Conservation (phyloP, 345 rosid species). For the Eutrema japonicum region DNA sequence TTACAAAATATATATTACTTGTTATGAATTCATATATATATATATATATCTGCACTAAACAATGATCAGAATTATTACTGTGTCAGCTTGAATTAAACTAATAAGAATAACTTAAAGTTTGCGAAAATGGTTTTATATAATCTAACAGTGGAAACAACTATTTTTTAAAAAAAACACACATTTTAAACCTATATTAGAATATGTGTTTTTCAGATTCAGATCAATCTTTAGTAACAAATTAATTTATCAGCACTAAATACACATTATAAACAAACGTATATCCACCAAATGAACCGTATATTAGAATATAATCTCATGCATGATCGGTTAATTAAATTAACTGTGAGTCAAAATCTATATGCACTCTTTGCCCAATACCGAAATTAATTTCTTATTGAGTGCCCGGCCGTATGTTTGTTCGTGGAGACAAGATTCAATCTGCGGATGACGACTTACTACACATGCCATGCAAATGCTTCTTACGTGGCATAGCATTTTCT, state of each 20-base stretch:
- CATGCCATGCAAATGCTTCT: constrained; percentile 39
- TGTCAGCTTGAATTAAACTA: constrained; percentile 22
- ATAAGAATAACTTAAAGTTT: background rate
- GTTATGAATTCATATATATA: background rate
- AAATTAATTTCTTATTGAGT: background rate
- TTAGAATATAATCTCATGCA: background rate
- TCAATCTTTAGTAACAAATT: background rate
- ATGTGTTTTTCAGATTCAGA: too few species aligned
- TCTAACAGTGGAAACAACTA: background rate
- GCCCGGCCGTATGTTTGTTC: constrained; percentile 4
- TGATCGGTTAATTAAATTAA: background rate
- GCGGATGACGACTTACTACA: constrained; percentile 28
- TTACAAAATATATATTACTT: background rate
- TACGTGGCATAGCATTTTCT: constrained; percentile 39
- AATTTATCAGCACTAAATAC: background rate
- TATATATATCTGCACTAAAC: background rate
- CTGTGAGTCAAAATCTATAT: background rate
- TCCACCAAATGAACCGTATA: background rate
- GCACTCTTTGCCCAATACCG: background rate
- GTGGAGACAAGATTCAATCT: constrained; percentile 21
- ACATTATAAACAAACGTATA: background rate
- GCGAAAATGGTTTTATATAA: background rate
- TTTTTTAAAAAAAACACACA: background rate
- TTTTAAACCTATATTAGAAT: background rate
- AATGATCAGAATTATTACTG: background rate